A percentile compares a stretch with the other conserved stretches of the same genome.
Evolutionary conservation across 305 asterid species (phyloP).

Genomic region (Stenogyne calaminthoides): DNA sequence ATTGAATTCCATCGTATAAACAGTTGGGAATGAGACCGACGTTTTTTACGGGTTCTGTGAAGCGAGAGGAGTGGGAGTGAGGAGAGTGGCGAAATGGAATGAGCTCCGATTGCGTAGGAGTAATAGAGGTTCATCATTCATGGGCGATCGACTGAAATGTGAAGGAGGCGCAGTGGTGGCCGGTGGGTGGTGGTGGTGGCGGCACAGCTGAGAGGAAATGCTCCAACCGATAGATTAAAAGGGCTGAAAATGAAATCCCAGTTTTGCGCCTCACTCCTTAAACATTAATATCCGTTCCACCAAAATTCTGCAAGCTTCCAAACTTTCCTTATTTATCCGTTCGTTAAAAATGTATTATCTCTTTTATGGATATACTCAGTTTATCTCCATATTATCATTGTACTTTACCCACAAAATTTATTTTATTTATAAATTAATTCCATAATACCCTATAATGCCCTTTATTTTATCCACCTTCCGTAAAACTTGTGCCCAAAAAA

Average conservation of each 20-base stretch:
- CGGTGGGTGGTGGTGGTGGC: neutral
- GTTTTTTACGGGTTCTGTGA: constrained; percentile 26
- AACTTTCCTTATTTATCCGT: no score
- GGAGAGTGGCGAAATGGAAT: constrained; percentile 30
- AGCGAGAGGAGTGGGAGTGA: constrained; percentile 27
- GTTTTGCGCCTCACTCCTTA: neutral
- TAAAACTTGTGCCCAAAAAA: no score
- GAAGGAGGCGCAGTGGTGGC: neutral
- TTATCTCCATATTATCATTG: no score
- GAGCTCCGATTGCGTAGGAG: constrained; percentile 31
- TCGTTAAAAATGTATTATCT: no score
- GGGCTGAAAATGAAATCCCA: neutral
- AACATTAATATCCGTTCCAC: neutral
- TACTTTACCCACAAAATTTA: no score
- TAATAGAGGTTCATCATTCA: constrained; percentile 32
- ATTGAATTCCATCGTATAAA: constrained; percentile 33
- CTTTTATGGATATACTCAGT: no score
- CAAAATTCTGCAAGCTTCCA: no score
- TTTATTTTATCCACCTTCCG: no score
- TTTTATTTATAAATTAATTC: no score
- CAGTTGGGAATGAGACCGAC: neutral
- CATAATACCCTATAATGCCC: no score
- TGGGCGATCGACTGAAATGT: constrained; percentile 21
- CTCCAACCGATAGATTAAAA: neutral
- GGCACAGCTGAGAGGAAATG: constrained; percentile 6